Evolutionary conservation across 495 filamentous ascomycete species (phyloP).

Genomic region (Mycothermus thermophilus): DNA sequence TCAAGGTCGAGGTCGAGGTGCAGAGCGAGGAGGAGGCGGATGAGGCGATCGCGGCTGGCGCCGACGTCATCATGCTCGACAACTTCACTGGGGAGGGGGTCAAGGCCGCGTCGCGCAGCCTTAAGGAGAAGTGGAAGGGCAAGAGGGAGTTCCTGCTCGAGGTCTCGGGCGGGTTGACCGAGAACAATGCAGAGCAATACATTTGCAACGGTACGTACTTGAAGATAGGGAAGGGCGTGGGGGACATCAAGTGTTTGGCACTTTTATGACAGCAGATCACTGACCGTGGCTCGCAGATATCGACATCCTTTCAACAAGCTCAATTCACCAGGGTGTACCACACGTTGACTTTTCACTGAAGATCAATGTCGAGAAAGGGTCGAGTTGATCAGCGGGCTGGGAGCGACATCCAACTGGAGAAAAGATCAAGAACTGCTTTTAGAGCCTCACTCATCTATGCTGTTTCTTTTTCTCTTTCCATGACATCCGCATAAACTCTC

Average conservation of each 20-base stretch:
- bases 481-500: no score
- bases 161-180: conserved; percentile 80
- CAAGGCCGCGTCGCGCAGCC: conserved; percentile 47
- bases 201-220: conserved; percentile 50
- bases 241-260: neutral
- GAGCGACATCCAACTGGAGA: neutral
- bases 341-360: conserved; percentile 96
- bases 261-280: no score
- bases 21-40: conserved; percentile 75
- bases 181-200: conserved; percentile 67
- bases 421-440: neutral
- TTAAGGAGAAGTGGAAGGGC: conserved; percentile 64
- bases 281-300: conserved; percentile 47
- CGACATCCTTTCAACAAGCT: conserved; percentile 89
- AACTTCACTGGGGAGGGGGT: conserved; percentile 76
- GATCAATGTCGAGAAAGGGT: conserved; percentile 37
- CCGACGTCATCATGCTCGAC: conserved; percentile 94
- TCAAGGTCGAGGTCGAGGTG: conserved; percentile 95
- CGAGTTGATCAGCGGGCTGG: conserved; percentile 7
- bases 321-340: conserved; percentile 85
- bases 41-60: conserved; percentile 78
- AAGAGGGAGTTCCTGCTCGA: conserved; percentile 65
- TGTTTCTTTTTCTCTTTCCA: no score
- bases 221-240: no score
- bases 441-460: no score